Conservation (phyloP, 805 yeast species). For the Pichia nakasei region DNA sequence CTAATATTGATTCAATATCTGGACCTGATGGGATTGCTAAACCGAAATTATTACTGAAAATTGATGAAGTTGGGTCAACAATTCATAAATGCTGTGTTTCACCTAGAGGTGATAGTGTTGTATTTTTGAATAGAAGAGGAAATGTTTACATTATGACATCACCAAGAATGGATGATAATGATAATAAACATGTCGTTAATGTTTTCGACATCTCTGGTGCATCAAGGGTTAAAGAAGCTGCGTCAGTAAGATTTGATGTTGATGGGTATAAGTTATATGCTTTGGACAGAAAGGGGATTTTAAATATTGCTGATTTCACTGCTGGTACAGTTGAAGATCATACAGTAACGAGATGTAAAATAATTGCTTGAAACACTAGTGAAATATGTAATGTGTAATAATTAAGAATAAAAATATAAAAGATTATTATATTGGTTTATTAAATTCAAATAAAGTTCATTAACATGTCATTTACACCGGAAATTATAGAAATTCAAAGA, state of each 20-base stretch:
- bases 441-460: too few species aligned
- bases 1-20: conserved; percentile 41
- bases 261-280: conserved; percentile 75
- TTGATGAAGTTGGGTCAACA: conserved; percentile 74
- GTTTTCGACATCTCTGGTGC: conserved; percentile 78
- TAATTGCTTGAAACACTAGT: conserved; percentile 26
- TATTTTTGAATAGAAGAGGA: conserved; percentile 74
- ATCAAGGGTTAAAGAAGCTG: conserved; percentile 63
- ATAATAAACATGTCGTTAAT: conserved; percentile 50
- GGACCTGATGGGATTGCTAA: conserved; percentile 40
- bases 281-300: conserved; percentile 72
- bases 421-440: too few species aligned
- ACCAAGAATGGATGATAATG: conserved; percentile 45
- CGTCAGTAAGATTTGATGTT: conserved; percentile 63
- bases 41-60: conserved; percentile 50
- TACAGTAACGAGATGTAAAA: conserved; percentile 60
- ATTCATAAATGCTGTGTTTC: conserved; percentile 70
- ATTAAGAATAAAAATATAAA: too few species aligned
- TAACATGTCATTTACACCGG: too few species aligned
- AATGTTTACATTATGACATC: conserved; percentile 59
- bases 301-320: conserved; percentile 79
- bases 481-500: too few species aligned
- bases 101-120: conserved; percentile 81
- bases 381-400: neutral
- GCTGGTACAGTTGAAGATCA: conserved; percentile 71